Conservation (phyloP, 768 basidiomycete species). For the button mushroom (Agaricus bisporus) region DNA sequence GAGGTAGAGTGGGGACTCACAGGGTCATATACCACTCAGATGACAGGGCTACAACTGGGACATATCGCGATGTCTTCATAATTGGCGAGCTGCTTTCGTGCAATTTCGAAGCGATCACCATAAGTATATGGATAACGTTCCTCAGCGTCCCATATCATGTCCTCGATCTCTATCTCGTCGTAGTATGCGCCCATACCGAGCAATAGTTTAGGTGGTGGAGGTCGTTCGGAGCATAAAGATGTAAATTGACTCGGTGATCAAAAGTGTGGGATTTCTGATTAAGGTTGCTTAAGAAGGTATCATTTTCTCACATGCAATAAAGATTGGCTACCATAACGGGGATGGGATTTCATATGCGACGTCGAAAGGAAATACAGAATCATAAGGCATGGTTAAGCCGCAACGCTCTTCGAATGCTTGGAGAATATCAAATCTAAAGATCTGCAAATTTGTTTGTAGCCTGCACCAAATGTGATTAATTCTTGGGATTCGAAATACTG, state of each 20-base stretch:
- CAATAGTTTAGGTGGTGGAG: background rate
- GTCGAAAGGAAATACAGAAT: no score
- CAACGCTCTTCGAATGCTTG: no score
- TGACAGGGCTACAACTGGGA: conserved; percentile 91
- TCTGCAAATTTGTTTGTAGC: conserved; percentile 34
- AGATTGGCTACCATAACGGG: no score
- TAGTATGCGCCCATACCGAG: conserved; percentile 77
- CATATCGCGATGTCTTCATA: conserved; percentile 95
- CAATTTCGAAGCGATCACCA: conserved; percentile 96
- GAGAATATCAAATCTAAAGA: background rate
- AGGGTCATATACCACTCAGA: conserved; percentile 91
- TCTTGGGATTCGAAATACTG: background rate
- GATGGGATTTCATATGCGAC: no score
- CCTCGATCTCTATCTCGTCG: conserved; percentile 97
- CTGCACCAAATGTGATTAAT: conserved; percentile 16
- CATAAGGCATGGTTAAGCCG: no score
- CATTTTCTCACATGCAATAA: no score
- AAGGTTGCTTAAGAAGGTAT: no score
- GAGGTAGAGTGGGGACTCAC: conserved; percentile 42
- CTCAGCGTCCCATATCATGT: conserved; percentile 85
- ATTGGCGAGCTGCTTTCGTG: conserved; percentile 73
- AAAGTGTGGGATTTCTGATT: no score
- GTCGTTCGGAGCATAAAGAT: background rate
- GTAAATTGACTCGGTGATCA: conserved; percentile 1
- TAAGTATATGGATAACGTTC: conserved; percentile 93